Evolutionary conservation across 805 yeast species (phyloP).

Genomic region (Kodamaea fukazawae): DNA sequence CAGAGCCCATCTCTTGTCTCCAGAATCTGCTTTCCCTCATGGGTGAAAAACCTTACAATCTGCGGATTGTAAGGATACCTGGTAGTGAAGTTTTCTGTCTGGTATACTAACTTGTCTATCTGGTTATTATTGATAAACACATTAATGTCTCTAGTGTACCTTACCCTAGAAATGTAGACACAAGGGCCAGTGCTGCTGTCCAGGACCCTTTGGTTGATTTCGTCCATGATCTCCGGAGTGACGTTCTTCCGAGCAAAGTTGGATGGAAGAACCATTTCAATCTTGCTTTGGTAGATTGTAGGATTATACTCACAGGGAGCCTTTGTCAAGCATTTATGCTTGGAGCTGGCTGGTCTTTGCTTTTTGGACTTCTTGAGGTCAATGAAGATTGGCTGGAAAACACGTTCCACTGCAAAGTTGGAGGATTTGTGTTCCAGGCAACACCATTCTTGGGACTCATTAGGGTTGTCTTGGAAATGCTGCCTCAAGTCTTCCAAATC

Average conservation of each 20-base stretch:
- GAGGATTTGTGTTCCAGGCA: too few species aligned
- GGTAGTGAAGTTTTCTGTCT: conserved; percentile 4
- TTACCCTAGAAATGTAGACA: conserved; percentile 4
- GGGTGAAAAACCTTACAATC: conserved; percentile 4
- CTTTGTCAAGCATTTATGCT: not conserved
- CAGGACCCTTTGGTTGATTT: not conserved
- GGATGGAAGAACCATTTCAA: not conserved
- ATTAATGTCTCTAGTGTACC: conserved; percentile 2
- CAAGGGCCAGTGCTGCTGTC: conserved; percentile 2
- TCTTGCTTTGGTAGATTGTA: not conserved
- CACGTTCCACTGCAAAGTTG: too few species aligned
- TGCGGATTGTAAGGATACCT: conserved; percentile 8
- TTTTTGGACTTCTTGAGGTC: conserved; percentile 5
- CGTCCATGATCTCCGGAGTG: not conserved
- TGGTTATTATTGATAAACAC: not conserved
- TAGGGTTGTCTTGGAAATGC: too few species aligned
- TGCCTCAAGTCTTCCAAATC: too few species aligned
- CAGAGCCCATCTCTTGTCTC: conserved; percentile 33
- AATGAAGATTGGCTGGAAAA: not conserved
- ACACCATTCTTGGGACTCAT: too few species aligned
- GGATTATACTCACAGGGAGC: not conserved
- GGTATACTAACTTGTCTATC: not conserved
- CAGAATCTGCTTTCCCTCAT: conserved; percentile 9
- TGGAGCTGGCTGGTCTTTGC: conserved; percentile 1
- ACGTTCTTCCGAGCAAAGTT: not conserved